Percentiles rank a stretch among this genome's conserved stretches.
Evolutionary conservation across 2,329 filamentous ascomycete species (phyloP).

Genomic region (Trichoderma sp.): DNA sequence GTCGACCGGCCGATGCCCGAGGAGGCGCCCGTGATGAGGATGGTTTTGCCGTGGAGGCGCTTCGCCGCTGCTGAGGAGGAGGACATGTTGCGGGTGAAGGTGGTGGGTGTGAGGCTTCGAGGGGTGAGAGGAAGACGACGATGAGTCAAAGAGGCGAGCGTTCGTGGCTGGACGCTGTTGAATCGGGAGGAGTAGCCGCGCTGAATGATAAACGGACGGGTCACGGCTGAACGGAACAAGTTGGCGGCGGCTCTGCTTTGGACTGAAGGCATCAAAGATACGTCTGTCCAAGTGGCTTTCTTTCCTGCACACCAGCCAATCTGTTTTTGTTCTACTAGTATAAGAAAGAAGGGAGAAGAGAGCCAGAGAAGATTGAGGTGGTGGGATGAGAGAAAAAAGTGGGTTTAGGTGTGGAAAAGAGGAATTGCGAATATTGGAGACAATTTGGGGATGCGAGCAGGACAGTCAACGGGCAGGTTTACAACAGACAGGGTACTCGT

Average conservation of each 20-base stretch:
- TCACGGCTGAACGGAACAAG: conserved; percentile 8
- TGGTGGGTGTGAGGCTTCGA: neutral
- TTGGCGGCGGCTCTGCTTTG: neutral
- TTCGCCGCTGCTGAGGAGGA: conserved; percentile 69
- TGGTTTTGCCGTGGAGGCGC: conserved; percentile 89
- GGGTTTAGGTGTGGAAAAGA: neutral
- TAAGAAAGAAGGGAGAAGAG: neutral
- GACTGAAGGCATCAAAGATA: conserved; percentile 15
- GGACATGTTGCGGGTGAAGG: conserved; percentile 46
- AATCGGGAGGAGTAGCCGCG: neutral
- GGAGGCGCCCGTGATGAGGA: conserved; percentile 88
- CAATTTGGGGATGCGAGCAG: neutral
- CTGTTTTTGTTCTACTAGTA: neutral
- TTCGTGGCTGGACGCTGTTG: neutral
- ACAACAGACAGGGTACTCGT: neutral
- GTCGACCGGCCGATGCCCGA: conserved; percentile 84
- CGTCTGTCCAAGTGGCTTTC: neutral
- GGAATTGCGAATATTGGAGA: neutral
- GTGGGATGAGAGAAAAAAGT: conserved; percentile 2
- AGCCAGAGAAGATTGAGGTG: neutral
- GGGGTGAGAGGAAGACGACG: neutral
- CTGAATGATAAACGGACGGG: neutral
- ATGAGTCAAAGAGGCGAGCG: neutral
- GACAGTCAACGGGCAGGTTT: neutral
- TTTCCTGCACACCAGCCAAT: neutral